Conservation (phyloP, 371 early-diverging fungal genomes). For the Mucor lusitanicus region DNA sequence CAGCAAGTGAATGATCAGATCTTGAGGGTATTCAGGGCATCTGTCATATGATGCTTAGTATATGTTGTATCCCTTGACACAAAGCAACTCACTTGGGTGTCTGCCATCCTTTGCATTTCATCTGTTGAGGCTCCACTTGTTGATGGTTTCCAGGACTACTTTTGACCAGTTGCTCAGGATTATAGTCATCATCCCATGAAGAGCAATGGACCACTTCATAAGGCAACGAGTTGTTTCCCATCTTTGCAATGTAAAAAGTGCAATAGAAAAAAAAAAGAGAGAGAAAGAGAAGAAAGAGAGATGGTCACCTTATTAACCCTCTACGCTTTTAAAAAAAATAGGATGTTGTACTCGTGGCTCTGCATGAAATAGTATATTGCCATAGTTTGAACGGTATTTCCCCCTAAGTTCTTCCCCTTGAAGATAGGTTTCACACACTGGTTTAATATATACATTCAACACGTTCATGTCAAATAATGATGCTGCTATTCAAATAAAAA, state of each 20-base stretch:
- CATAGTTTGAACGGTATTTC: neutral
- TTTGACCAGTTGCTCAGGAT: slow-evolving; percentile 40
- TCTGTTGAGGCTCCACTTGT: slow-evolving; percentile 23
- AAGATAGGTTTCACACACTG: neutral
- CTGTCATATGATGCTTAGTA: slow-evolving; percentile 30
- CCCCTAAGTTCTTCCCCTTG: neutral
- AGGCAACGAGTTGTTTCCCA: slow-evolving; percentile 13
- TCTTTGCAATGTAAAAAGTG: neutral
- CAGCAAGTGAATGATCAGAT: slow-evolving; percentile 61
- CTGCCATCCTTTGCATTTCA: slow-evolving; percentile 50
- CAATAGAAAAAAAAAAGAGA: slow-evolving; percentile 1
- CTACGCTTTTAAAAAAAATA: neutral
- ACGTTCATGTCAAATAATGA: neutral
- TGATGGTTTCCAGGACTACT: slow-evolving; percentile 38
- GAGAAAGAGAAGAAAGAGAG: neutral
- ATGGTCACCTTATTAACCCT: neutral
- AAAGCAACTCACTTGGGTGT: slow-evolving; percentile 42
- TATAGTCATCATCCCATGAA: slow-evolving; percentile 47
- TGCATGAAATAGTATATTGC: slow-evolving; percentile 6
- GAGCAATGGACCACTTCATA: slow-evolving; percentile 35
- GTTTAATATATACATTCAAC: neutral
- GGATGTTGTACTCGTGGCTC: slow-evolving; percentile 12
- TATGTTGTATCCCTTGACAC: too few relatives aligned
- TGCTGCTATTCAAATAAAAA: slow-evolving; percentile 1
- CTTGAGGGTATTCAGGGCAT: slow-evolving; percentile 75